Evolutionary conservation across 2,329 filamentous ascomycete genomes (phyloP).

Genomic region (Trichoderma hamatum): DNA sequence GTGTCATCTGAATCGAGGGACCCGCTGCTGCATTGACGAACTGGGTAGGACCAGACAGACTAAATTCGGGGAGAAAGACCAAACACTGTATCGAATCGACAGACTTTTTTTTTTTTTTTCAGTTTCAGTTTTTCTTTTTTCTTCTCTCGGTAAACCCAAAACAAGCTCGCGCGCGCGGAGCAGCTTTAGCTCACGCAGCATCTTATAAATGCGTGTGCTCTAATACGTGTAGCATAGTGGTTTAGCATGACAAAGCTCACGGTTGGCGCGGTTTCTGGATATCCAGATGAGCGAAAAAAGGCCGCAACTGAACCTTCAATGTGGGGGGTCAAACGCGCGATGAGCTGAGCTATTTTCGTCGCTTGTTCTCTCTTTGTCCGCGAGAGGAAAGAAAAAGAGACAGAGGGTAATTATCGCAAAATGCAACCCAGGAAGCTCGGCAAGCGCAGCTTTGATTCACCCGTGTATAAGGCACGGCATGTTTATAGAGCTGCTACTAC

Average conservation of each 20-base stretch:
- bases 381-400: neutral
- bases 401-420: conserved; percentile 2
- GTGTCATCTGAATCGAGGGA: neutral
- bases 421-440: conserved; percentile 14
- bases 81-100: conserved; percentile 1
- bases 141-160: neutral
- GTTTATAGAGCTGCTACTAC: too few species aligned
- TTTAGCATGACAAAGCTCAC: neutral
- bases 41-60: neutral
- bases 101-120: neutral
- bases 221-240: neutral
- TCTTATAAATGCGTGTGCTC: neutral
- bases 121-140: neutral
- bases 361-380: neutral
- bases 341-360: conserved; percentile 23
- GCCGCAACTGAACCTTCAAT: neutral
- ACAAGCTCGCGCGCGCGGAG: neutral
- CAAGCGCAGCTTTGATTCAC: neutral
- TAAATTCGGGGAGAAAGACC: neutral
- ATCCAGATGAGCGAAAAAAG: conserved; percentile 15
- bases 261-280: conserved; percentile 18
- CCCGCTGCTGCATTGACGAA: neutral
- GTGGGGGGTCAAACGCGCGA: conserved; percentile 17
- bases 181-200: neutral
- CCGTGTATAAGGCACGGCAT: neutral